Base-by-base conservation (phyloP, 495 filamentous ascomycete species). In the Xylaria intraflava region DNA sequence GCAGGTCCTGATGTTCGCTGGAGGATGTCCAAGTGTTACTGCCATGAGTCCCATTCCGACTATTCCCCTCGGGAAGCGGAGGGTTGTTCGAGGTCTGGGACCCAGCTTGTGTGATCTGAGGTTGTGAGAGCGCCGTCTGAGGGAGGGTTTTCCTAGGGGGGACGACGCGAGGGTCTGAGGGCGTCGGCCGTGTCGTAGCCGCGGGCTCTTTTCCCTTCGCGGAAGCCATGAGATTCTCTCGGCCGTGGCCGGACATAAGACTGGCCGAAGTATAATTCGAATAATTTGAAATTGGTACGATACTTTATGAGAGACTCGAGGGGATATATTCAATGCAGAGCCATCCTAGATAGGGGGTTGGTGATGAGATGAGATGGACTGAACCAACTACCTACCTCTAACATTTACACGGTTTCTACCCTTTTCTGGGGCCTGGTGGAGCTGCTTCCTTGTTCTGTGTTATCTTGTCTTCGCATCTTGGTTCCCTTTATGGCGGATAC, bases 21-120 rank as follows among this genome's bases (percentile, higher is more conserved):
- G 72, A 74, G 29, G 67, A 68, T 1, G 74, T 72, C 75, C 74
- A 76, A 12, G 73, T 75, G 14, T 62, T 66, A 56, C 69, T 71
- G 50, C 62, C 73, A 41, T 53, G 55, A 35, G 65, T 61, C 39
- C 30, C 61, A 16, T 46, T 6, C 17, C 2, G 46, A 22, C 12
- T 6, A 9, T 27, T 26, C 36, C 17, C 42, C 12, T 27, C 7
- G 29, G 49, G 41, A 20, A 35, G 20, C 6, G 48, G 56, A 27
- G 51, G 23, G 20, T 55, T 38, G 12, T 51, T 55, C 12, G 53
- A 48, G 5, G 55, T 47, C 6, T 41, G 62, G 10, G 57, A 53
- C 0, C 40, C 40, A 17, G 14, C 26, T 19, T 53, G 23, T 6
- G 29, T 36, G 16, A 52, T 22, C 17, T 55, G 50, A 56, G 56